A percentile compares a stretch with the other conserved stretches of the same genome.
These are phyloP conservation scores for Metarhizium anisopliae DNA, from an alignment of 2,329 filamentous ascomycete genomes.

Conservation along the genomic window DNA sequence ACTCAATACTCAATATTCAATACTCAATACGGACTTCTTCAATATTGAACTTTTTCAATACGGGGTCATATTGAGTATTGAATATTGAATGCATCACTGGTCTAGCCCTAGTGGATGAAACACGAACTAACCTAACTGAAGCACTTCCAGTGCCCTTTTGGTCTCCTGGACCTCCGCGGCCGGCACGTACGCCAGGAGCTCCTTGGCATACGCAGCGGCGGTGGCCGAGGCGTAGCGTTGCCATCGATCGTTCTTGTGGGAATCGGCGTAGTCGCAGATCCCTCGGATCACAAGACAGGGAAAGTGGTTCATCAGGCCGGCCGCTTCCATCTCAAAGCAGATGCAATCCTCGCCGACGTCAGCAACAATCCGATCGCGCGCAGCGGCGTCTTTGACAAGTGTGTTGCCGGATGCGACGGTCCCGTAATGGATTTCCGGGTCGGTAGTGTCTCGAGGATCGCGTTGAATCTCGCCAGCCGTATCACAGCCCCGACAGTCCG, in stretches of 20 bases:
- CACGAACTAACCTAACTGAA: background rate
- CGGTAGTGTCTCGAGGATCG: background rate
- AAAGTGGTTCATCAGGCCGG: background rate
- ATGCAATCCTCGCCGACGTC: background rate
- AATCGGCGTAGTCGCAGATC: slow-evolving; percentile 22
- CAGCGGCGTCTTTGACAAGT: slow-evolving; percentile 2
- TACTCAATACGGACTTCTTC: no score
- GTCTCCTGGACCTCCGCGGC: slow-evolving; percentile 2
- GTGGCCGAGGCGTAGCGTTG: slow-evolving; percentile 14
- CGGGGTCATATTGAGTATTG: no score
- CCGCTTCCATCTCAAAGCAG: slow-evolving; percentile 1
- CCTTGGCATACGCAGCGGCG: slow-evolving; percentile 14
- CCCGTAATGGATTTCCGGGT: slow-evolving; percentile 9
- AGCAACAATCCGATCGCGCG: slow-evolving; percentile 1
- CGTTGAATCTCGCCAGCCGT: background rate
- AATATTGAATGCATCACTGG: no score
- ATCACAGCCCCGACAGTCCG: background rate
- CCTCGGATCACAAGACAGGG: slow-evolving; percentile 2
- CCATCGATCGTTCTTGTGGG: slow-evolving; percentile 17
- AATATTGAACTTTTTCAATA: no score
- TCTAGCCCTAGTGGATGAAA: slow-evolving; percentile 1
- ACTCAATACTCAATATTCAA: no score
- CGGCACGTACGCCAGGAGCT: background rate
- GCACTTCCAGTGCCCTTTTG: slow-evolving; percentile 1
- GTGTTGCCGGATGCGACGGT: slow-evolving; percentile 3